phyloP scores from a whole-genome alignment of 768 basidiomycete genomes.

The Hortiboletus flavorubellus region DNA sequence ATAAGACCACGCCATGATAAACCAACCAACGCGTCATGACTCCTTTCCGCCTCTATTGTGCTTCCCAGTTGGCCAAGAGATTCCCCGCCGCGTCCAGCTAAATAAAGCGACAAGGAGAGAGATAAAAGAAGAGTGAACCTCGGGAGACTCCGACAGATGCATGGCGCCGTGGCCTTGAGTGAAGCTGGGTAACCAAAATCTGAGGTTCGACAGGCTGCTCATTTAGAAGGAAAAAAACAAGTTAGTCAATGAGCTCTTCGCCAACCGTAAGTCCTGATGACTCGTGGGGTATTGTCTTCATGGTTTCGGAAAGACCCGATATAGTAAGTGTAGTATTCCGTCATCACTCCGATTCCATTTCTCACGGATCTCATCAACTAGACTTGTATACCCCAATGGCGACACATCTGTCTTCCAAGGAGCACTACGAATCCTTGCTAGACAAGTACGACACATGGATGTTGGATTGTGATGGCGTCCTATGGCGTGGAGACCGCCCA shows the following conservation, averaged over 20 bases:
- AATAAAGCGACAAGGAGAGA: neutral
- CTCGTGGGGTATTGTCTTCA: no score
- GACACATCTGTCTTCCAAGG: conserved; percentile 29
- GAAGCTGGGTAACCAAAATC: neutral
- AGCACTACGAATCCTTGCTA: conserved; percentile 48
- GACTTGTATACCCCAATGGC: conserved; percentile 23
- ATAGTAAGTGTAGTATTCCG: conserved; percentile 22
- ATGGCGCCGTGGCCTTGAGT: neutral
- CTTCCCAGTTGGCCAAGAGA: neutral
- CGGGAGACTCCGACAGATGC: neutral
- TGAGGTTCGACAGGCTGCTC: neutral
- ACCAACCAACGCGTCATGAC: neutral
- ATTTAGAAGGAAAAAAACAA: neutral
- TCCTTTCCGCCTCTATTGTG: neutral
- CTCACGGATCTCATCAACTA: neutral
- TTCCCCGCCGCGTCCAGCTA: neutral
- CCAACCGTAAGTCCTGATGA: no score
- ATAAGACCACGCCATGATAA: conserved; percentile 5
- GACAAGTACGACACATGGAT: conserved; percentile 89
- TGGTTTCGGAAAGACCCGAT: conserved; percentile 13
- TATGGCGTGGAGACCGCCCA: conserved; percentile 82
- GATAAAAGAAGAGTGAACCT: neutral
- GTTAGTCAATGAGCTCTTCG: neutral
- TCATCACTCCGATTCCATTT: neutral
- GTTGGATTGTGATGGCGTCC: conserved; percentile 94